Percentiles rank a stretch among this genome's conserved stretches.
Conservation (phyloP, 441 rosid species). For the California macrophylla region DNA sequence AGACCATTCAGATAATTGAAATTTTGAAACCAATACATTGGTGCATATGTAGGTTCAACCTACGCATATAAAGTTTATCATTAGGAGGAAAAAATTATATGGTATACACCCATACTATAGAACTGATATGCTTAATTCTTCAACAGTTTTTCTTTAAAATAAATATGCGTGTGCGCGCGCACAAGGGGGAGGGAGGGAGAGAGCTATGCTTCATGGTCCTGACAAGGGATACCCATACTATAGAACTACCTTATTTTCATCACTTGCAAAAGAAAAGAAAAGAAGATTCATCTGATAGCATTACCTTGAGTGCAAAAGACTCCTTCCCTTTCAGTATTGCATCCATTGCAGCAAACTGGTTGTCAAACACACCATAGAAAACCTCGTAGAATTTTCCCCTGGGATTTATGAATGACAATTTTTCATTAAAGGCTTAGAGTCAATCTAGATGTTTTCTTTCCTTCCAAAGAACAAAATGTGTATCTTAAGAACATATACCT, state of each 20-base stretch:
- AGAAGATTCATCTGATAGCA: background rate
- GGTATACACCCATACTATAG: background rate
- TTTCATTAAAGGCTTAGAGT: constrained; percentile 3
- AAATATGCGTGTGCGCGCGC: background rate
- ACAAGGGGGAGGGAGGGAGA: background rate
- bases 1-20: background rate
- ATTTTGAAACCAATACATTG: background rate
- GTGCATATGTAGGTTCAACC: background rate
- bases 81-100: background rate
- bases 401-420: constrained; percentile 20
- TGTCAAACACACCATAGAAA: constrained; percentile 71
- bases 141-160: background rate
- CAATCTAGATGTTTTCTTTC: constrained; percentile 11
- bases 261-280: background rate
- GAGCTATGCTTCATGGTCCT: background rate
- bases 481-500: constrained; percentile 31
- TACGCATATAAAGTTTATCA: background rate
- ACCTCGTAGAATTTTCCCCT: constrained; percentile 61
- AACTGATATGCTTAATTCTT: no score
- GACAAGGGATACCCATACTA: background rate
- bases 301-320: constrained; percentile 59
- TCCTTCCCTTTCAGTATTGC: constrained; percentile 68
- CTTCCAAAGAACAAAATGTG: constrained; percentile 9
- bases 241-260: constrained; percentile 6
- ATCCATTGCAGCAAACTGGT: constrained; percentile 83